Percentiles rank a stretch among this genome's conserved stretches.
phyloP scores from a whole-genome alignment of 306 rosid species.

The Cyclanthera cordifolia region DNA sequence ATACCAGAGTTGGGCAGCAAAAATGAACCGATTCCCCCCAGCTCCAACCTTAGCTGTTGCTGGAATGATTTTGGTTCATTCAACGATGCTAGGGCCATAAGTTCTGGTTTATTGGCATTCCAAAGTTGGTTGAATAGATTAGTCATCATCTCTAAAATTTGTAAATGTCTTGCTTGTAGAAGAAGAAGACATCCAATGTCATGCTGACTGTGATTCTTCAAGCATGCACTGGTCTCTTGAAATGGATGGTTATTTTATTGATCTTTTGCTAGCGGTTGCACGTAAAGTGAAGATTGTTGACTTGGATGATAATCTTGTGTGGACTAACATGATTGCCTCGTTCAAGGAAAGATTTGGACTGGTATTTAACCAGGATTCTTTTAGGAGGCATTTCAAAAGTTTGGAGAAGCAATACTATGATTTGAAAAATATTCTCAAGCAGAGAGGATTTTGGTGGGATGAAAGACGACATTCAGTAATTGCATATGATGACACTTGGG shows the following conservation, averaged over 20 bases:
- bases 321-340: conserved; percentile 25
- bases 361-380: conserved; percentile 21
- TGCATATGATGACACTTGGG: conserved; percentile 38
- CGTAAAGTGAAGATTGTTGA: conserved; percentile 27
- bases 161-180: conserved; percentile 16
- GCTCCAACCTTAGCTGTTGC: not conserved
- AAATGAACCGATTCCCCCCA: not conserved
- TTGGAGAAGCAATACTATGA: conserved; percentile 34
- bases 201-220: conserved; percentile 17
- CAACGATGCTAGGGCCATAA: conserved; percentile 5
- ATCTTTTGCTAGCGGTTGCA: conserved; percentile 31
- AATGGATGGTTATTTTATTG: conserved; percentile 41
- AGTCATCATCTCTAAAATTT: not conserved
- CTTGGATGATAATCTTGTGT: conserved; percentile 19
- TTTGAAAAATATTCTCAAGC: conserved; percentile 34
- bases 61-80: conserved; percentile 6
- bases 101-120: not conserved
- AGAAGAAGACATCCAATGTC: conserved; percentile 26
- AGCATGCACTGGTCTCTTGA: conserved; percentile 38
- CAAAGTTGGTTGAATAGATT: not conserved
- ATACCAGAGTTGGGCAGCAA: not conserved
- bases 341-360: conserved; percentile 41
- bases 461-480: conserved; percentile 32
- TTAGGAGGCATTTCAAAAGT: conserved; percentile 23
- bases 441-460: conserved; percentile 44